Evolutionary conservation across 495 filamentous ascomycete species (phyloP).

Genomic region (Paragyromitra xinjiangensis): DNA sequence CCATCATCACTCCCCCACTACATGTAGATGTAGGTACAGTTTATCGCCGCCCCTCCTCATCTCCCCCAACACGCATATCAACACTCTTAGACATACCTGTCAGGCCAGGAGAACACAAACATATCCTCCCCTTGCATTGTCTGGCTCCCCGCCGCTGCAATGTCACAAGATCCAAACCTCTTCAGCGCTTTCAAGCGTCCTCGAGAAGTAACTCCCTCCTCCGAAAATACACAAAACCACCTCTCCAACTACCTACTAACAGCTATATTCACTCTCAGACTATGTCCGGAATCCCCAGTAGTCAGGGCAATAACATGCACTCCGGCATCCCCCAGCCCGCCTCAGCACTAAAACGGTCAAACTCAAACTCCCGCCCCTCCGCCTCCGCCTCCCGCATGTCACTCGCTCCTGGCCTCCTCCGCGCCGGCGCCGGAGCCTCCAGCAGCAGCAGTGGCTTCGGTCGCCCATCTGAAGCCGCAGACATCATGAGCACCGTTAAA

Average conservation of each 20-base stretch:
- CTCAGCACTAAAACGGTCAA: conserved; percentile 96
- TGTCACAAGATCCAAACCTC: conserved; percentile 76
- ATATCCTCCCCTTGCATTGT: not conserved
- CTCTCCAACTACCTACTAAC: conserved; percentile 36
- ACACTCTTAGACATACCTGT: not conserved
- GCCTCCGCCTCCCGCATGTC: conserved; percentile 86
- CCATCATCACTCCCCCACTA: conserved; percentile 11
- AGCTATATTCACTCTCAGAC: conserved; percentile 63
- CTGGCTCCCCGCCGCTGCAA: conserved; percentile 50
- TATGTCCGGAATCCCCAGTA: conserved; percentile 67
- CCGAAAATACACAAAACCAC: conserved; percentile 10
- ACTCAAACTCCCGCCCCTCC: conserved; percentile 79
- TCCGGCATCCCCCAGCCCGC: conserved; percentile 82
- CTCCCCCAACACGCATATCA: not conserved
- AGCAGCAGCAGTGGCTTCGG: conserved; percentile 83
- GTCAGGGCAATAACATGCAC: conserved; percentile 65
- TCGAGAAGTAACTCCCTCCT: conserved; percentile 66
- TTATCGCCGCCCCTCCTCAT: not conserved
- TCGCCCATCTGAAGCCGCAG: conserved; percentile 80
- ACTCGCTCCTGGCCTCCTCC: conserved; percentile 69
- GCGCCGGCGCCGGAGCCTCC: conserved; percentile 18
- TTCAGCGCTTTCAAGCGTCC: conserved; percentile 73
- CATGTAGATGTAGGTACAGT: conserved; percentile 5
- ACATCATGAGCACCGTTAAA: conserved; percentile 83
- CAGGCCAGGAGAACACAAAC: not conserved